Evolutionary conservation across 2,329 filamentous ascomycete species (phyloP).

Genomic region (Aspergillus neotritici): DNA sequence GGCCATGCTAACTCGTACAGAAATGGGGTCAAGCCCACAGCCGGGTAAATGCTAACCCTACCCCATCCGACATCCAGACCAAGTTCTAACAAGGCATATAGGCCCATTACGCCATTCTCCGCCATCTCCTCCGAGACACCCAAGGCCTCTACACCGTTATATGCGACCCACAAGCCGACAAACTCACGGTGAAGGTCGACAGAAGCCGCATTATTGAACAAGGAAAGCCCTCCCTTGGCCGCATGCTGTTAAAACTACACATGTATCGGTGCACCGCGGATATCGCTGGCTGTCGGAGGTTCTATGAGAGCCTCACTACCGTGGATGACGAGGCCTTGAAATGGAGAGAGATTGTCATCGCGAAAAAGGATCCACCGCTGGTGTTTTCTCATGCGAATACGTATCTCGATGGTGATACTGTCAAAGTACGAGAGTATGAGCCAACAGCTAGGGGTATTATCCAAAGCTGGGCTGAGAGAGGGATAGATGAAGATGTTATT

Average conservation of each 20-base stretch:
- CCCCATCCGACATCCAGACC: background rate
- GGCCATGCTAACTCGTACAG: constrained; percentile 1
- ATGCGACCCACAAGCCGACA: constrained; percentile 37
- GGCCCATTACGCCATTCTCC: constrained; percentile 59
- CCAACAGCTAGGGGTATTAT: constrained; percentile 51
- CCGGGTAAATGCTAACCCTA: constrained; percentile 2
- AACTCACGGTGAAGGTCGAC: constrained; percentile 7
- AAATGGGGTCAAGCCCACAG: constrained; percentile 16
- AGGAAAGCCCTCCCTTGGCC: constrained; percentile 55
- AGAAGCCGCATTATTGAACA: constrained; percentile 17
- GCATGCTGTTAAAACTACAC: constrained; percentile 55
- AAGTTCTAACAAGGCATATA: constrained; percentile 21
- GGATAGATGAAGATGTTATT: constrained; percentile 9
- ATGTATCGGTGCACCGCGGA: constrained; percentile 61
- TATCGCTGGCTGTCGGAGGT: constrained; percentile 44
- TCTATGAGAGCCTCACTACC: constrained; percentile 55
- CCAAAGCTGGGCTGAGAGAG: constrained; percentile 47
- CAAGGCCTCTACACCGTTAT: constrained; percentile 49
- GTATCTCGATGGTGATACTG: constrained; percentile 35
- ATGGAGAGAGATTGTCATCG: constrained; percentile 53
- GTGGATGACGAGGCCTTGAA: constrained; percentile 51
- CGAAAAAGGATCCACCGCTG: constrained; percentile 47
- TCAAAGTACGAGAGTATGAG: constrained; percentile 54
- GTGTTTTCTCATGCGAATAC: constrained; percentile 64
- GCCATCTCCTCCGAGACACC: constrained; percentile 52